Conservation (phyloP, 768 basidiomycete genomes). For the Xanthoconium stramineum region DNA sequence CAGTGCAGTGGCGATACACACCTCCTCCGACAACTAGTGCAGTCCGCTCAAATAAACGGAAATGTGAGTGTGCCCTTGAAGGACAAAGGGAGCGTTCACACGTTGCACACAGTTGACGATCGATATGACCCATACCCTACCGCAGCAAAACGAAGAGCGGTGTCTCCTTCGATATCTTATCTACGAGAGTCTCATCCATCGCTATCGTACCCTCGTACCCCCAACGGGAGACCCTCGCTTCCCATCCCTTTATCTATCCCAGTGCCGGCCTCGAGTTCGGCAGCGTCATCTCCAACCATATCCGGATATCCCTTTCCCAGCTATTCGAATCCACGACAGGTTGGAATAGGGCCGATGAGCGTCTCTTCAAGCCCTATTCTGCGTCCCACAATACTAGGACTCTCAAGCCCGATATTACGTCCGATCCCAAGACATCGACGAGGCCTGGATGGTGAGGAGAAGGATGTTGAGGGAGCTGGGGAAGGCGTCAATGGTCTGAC, state of each 20-base stretch:
- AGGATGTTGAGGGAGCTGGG: conserved; percentile 75
- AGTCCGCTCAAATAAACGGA: conserved; percentile 77
- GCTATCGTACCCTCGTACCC: conserved; percentile 44
- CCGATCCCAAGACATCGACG: conserved; percentile 57
- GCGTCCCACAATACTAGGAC: conserved; percentile 63
- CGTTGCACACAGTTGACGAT: conserved; percentile 59
- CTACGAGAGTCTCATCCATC: conserved; percentile 59
- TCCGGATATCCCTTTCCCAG: conserved; percentile 44
- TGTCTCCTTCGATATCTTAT: conserved; percentile 73
- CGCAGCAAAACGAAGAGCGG: conserved; percentile 75
- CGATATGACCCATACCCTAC: conserved; percentile 83
- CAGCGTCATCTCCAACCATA: conserved; percentile 72
- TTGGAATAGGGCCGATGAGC: conserved; percentile 43
- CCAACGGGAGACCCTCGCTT: conserved; percentile 58
- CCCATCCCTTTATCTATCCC: conserved; percentile 65
- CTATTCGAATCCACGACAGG: conserved; percentile 35
- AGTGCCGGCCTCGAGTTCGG: conserved; percentile 55
- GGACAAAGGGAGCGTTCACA: conserved; percentile 6
- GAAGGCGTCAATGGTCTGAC: conserved; percentile 70
- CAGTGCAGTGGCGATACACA: conserved; percentile 75
- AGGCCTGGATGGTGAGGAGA: conserved; percentile 55
- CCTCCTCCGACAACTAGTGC: conserved; percentile 78
- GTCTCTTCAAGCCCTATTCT: conserved; percentile 74
- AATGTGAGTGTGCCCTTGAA: conserved; percentile 44
- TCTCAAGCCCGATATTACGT: conserved; percentile 73